Base-by-base conservation (phyloP, 805 yeast species). In the Hemisphaericaspora nanyangensis region DNA sequence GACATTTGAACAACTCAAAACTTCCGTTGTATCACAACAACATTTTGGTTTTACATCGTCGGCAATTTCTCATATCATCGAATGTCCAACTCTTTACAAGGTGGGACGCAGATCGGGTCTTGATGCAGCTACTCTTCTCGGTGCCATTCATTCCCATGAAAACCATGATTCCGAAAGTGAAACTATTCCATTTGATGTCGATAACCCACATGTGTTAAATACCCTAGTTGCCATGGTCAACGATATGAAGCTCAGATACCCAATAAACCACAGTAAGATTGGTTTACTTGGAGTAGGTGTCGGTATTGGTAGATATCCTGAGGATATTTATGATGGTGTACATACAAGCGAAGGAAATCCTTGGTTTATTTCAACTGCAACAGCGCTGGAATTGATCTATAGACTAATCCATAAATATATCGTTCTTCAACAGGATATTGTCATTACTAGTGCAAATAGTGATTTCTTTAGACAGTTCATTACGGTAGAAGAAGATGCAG, bases 251-350 rank as follows among this genome's bases (percentile, higher is more conserved):
- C 58, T 66, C 29, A 63, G 93, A 39, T 90, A 84, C 54, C 95
- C 95, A 5, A 74, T 91, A 29, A 91, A 91, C 60, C 77, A 72
- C 42, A 56, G 62, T 18, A 60, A 64, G 34, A 56, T 70, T 18
- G 66, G 68, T 2, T 52, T 65, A 29, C 61, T 46, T 13, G 40
- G 41, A 20, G 42, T 43, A 28, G 85, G 84, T 3, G 80, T 82
- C 36, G 95, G 84, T 0, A 61, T 90, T 38, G 98, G 98, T 3
- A 72, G 98, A 54, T 90, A 90, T 54, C 96, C 97, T 1, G 98
- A 90, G 54, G 98, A 90, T 61, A 58, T 82, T 7, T 90, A 90
- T 59, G 82, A 90, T 57, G 96, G 96, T 0, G 63, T 68, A 43
- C 80, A 79, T 0, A 66, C 74, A 0, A 70, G 82, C 24, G 87